Evolutionary conservation across 805 yeast species (phyloP), one percentile per base, ranked within the genome.

Genomic region (Suhomyces tanzawaensis): DNA sequence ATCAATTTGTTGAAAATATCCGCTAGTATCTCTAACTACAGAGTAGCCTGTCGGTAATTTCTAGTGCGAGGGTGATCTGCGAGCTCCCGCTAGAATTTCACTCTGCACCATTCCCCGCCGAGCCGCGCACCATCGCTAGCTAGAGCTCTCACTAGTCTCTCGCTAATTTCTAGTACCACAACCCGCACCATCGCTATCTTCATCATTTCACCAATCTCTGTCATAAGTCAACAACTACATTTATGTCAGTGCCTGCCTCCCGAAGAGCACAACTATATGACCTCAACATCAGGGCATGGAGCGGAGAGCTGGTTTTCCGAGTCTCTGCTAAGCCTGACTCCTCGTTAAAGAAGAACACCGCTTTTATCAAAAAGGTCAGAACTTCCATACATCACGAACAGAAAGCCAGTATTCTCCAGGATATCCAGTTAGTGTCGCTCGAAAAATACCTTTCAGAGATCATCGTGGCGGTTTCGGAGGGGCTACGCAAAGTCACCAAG

Each of bases 271-370:
- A 67, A 34, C 58, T 77, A 5, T 46, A 47, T 22, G 62, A 60
- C 14, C 48, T 68, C 18, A 81, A 82, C 49, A 28, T 40, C 0
- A 48, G 55, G 37, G 81, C 83, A 2, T 79, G 86, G 85, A 55
- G 58, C 24, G 84, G 80, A 1, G 72, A 62, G 16, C 37, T 19
- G 12, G 41, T 42, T 12, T 45, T 48, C 16, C 15, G 30, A 7
- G 36, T 46, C 5, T 45, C 52, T 1, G 19, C 45, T 11, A 76
- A 74, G 44, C 57, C 80, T 7, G 96, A 89, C 54, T 68, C 95
- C 0, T 82, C 90, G 40, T 66, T 89, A 47, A 89, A 89, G 66
- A 85, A 82, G 57, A 86, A 90, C 54, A 78, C 87, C 3, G 83
- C 88, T 0, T 85, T 86, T 52, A 80, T 88, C 35, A 84, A 81